Evolutionary conservation across 1,284 basidiomycete species (phyloP).

Genomic region (Anthracocystis setariae): DNA sequence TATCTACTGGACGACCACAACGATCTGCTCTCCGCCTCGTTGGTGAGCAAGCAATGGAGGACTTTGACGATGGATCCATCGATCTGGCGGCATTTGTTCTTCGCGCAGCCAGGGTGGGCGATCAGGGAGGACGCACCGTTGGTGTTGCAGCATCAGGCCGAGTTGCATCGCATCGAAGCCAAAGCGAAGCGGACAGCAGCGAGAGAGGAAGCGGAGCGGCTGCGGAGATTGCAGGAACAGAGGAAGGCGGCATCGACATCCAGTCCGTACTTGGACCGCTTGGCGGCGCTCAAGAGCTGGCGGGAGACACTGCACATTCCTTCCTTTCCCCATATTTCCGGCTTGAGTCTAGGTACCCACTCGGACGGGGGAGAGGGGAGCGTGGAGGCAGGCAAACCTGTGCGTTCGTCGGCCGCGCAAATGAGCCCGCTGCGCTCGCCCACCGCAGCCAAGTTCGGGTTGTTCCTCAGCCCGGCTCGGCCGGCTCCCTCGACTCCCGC

Average conservation of each 20-base stretch:
- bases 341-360: slow-evolving; percentile 9
- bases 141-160: slow-evolving; percentile 37
- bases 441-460: slow-evolving; percentile 40
- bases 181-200: slow-evolving; percentile 19
- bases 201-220: slow-evolving; percentile 23
- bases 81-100: slow-evolving; percentile 51
- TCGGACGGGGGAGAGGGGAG: slow-evolving; percentile 12
- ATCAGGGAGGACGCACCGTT: slow-evolving; percentile 47
- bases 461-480: slow-evolving; percentile 35
- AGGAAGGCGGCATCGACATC: slow-evolving; percentile 11
- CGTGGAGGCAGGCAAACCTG: slow-evolving; percentile 17
- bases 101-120: slow-evolving; percentile 43
- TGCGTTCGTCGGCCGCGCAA: not conserved
- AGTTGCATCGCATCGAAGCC: slow-evolving; percentile 11
- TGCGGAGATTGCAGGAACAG: slow-evolving; percentile 13
- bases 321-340: slow-evolving; percentile 27
- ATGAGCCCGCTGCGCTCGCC: slow-evolving; percentile 42
- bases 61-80: slow-evolving; percentile 27
- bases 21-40: slow-evolving; percentile 32
- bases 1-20: slow-evolving; percentile 18
- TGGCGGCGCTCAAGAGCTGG: slow-evolving; percentile 41
- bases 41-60: slow-evolving; percentile 44
- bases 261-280: slow-evolving; percentile 22
- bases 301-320: slow-evolving; percentile 48
- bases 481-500: slow-evolving; percentile 28